Percentiles rank a stretch among this genome's conserved stretches.
Conservation (phyloP, 371 early-diverging fungal species). For the Mortierella sp. region DNA sequence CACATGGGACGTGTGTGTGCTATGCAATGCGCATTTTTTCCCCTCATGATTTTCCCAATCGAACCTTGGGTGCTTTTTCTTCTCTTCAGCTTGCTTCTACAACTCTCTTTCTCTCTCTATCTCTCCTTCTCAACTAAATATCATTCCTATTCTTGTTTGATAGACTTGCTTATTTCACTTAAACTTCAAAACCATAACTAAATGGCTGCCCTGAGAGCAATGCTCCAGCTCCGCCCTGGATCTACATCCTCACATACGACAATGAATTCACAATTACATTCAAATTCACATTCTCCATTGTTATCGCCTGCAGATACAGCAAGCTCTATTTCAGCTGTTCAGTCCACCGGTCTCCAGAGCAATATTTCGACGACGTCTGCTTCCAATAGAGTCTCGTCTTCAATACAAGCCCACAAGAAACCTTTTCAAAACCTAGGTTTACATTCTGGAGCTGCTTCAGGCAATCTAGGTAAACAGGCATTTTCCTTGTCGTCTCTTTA, state of each 20-base stretch:
- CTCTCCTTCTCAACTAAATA: neutral
- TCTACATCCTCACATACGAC: constrained; percentile 15
- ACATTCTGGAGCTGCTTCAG: constrained; percentile 74
- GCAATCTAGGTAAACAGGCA: constrained; percentile 67
- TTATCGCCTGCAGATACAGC: neutral
- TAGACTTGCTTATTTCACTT: neutral
- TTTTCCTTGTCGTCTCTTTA: neutral
- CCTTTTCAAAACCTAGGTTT: constrained; percentile 62
- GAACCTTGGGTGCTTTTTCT: too few species aligned
- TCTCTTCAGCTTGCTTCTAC: too few species aligned
- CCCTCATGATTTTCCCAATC: too few species aligned
- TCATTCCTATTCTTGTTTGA: neutral
- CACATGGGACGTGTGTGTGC: too few species aligned
- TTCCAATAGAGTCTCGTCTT: neutral
- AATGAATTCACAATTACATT: too few species aligned
- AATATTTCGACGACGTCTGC: neutral
- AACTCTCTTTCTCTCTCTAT: constrained; percentile 1
- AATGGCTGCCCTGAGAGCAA: constrained; percentile 44
- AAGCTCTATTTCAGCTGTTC: neutral
- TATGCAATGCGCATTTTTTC: too few species aligned
- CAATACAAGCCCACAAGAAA: constrained; percentile 19
- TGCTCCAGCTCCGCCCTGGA: constrained; percentile 51
- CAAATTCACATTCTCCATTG: neutral
- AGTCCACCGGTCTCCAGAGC: neutral
- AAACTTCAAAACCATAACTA: neutral